A percentile compares a stretch with the other conserved stretches of the same genome.
Conservation (phyloP, 768 basidiomycete genomes). For the Tylopilus subfusipes region DNA sequence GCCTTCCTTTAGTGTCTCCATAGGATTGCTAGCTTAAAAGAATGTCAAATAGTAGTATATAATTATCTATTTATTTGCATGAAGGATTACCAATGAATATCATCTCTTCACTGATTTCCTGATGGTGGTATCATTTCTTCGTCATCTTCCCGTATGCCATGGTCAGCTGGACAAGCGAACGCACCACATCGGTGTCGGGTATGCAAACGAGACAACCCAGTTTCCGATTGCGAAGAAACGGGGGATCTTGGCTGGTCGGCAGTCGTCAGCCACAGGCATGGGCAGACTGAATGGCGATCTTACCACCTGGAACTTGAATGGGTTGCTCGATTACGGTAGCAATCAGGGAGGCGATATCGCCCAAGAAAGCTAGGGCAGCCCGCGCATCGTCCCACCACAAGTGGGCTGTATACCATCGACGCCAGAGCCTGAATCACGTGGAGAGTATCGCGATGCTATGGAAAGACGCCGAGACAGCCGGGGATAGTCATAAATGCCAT, state of each 20-base stretch:
- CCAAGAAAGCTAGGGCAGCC: not conserved
- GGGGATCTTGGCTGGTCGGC: slow-evolving; percentile 1
- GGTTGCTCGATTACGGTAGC: not conserved
- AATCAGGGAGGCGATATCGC: not conserved
- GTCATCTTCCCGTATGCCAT: too few relatives aligned
- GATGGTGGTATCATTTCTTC: too few relatives aligned
- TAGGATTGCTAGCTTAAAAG: too few relatives aligned
- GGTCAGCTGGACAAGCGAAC: not conserved
- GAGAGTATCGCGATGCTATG: slow-evolving; percentile 11
- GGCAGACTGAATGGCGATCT: not conserved
- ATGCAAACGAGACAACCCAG: slow-evolving; percentile 18
- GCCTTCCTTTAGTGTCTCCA: too few relatives aligned
- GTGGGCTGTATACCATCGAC: not conserved
- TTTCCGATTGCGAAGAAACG: slow-evolving; percentile 6
- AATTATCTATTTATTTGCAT: too few relatives aligned
- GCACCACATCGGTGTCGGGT: slow-evolving; percentile 16
- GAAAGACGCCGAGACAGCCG: slow-evolving; percentile 16
- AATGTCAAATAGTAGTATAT: too few relatives aligned
- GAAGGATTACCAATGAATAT: too few relatives aligned
- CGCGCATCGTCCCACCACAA: not conserved
- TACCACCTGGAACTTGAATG: not conserved
- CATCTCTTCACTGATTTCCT: too few relatives aligned
- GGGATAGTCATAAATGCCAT: not conserved
- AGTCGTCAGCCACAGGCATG: not conserved
- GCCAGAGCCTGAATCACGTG: not conserved